Evolutionary conservation across 148 eudicot species (phyloP), one percentile per base, ranked within the genome.

Genomic region (Chenopodium berlandieri): DNA sequence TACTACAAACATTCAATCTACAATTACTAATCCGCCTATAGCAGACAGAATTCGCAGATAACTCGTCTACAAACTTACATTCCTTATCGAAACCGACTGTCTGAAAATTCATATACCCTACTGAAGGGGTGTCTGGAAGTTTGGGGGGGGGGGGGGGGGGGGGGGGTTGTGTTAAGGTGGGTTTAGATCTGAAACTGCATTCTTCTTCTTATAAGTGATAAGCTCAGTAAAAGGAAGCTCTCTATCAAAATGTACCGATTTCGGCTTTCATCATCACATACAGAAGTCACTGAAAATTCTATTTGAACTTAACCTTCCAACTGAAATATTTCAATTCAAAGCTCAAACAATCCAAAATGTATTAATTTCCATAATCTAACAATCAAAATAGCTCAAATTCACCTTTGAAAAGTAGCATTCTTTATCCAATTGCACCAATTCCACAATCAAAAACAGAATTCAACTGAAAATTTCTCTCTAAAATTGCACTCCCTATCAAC

Each of bases 261-360:
- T 34, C 40, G 5, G 27, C 27, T 34, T 34, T 37, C 30, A 40
- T 22, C 73, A 82, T 48, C 22, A 69, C 64, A 71, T 60, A 47
- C 83, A 71, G 17, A 66, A 81, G 13, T 76, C 69, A 75, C 19
- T 34, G 47, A 63, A 75, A 81, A 52, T 19, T 14, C 70, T n/a
- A 30, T 20, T 2, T 6, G 30, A 22, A 50, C 52, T 52, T 25
- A 69, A 27, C 62, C 48, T 47, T 77, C 80, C 67, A 13, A 68
- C 46, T 75, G 67, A 67, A 62, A 62, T 16, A 73, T 67, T 66
- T 58, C 30, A 67, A 56, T 56, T 56, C 54, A 50, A 50, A 50
- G 16, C 2, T 50, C 54, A 10, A 12, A 48, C 52, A 47, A 54
- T 40, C 44, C 44, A 4, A 34, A 34, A 34, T 34, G 40, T 34